A percentile compares a stretch with the other conserved stretches of the same genome.
These are phyloP conservation scores for Calonectria pseudoturangicola DNA, from an alignment of 2,329 filamentous ascomycete species.

Conservation along the genomic window DNA sequence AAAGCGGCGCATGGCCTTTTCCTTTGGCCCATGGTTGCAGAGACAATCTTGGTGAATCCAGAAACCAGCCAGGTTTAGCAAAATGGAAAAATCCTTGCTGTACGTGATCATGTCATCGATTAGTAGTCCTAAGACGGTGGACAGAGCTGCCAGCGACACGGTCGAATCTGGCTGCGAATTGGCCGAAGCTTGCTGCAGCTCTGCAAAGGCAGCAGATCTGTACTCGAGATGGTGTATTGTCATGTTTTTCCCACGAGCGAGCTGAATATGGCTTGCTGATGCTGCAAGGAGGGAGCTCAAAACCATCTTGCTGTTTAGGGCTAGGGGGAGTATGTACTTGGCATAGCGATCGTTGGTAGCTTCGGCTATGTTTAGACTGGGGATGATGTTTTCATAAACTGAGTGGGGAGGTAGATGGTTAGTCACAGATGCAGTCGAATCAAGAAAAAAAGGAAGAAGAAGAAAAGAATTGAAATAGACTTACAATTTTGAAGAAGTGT, in stretches of 20 bases:
- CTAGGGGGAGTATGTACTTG: slow-evolving; percentile 17
- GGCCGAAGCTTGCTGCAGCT: slow-evolving; percentile 10
- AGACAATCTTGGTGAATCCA: slow-evolving; percentile 23
- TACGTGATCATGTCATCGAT: slow-evolving; percentile 30
- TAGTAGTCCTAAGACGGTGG: slow-evolving; percentile 8
- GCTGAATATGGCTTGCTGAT: slow-evolving; percentile 16
- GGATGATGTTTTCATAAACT: slow-evolving; percentile 25
- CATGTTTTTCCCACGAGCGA: slow-evolving; percentile 21
- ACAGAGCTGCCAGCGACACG: slow-evolving; percentile 6
- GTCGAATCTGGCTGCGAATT: background rate
- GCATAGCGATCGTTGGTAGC: slow-evolving; percentile 20
- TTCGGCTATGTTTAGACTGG: slow-evolving; percentile 17
- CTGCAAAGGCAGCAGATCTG: slow-evolving; percentile 5
- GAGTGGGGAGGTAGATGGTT: background rate
- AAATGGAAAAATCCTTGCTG: slow-evolving; percentile 6
- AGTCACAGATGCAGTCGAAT: background rate
- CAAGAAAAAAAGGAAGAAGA: background rate
- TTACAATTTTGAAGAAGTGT: slow-evolving; percentile 20
- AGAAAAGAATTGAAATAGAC: background rate
- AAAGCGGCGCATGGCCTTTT: slow-evolving; percentile 26
- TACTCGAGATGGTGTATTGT: slow-evolving; percentile 18
- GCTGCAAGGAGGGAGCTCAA: slow-evolving; percentile 5
- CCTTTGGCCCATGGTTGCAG: slow-evolving; percentile 17
- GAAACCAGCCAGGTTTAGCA: slow-evolving; percentile 18
- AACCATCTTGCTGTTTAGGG: slow-evolving; percentile 17